phyloP scores from a whole-genome alignment of 169 alveolate genomes.

The Plasmodium knowlesi region DNA sequence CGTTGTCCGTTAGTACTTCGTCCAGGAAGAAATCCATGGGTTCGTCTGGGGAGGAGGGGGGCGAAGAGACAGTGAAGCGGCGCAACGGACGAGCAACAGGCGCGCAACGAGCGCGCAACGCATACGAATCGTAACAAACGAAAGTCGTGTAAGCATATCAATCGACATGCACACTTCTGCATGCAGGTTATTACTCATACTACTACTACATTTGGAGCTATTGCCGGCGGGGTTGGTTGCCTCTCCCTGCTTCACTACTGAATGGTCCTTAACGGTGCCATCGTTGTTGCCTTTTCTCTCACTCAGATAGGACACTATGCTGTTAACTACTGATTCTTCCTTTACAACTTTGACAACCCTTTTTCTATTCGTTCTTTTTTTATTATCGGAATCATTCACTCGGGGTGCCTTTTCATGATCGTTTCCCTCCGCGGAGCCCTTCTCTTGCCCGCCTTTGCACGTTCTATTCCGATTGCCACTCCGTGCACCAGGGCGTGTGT shows the following conservation, averaged over 20 bases:
- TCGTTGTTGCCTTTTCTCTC: not conserved
- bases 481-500: not conserved
- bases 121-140: not conserved
- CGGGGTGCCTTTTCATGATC: not conserved
- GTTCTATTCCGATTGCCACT: not conserved
- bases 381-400: not conserved
- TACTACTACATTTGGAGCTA: constrained; percentile 42
- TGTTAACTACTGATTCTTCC: constrained; percentile 15
- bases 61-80: not conserved
- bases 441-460: not conserved
- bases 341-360: not conserved
- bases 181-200: constrained; percentile 7
- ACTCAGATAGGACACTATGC: constrained; percentile 25
- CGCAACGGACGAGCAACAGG: not conserved
- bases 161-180: not conserved
- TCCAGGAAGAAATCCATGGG: constrained; percentile 61
- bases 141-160: not conserved
- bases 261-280: constrained; percentile 4
- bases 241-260: constrained; percentile 11
- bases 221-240: not conserved
- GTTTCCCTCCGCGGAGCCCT: not conserved
- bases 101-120: not conserved
- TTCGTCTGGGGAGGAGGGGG: not conserved
- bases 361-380: not conserved
- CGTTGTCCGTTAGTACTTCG: constrained; percentile 43